phyloP scores from a whole-genome alignment of 2,329 filamentous ascomycete genomes.

The Colletotrichum siamense region DNA sequence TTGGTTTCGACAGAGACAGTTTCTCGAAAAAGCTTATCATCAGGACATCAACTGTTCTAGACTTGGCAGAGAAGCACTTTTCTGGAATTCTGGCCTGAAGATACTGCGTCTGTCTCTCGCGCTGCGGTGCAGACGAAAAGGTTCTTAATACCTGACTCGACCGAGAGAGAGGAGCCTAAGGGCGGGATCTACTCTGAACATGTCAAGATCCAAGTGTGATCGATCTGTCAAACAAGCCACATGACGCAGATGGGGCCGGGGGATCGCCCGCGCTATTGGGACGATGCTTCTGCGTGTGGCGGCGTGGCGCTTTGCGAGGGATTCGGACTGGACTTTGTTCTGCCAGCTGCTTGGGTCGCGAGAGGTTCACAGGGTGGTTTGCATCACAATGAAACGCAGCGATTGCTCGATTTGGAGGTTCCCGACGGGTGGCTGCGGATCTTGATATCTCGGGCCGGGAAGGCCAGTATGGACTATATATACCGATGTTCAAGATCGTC shows the following conservation, averaged over 20 bases:
- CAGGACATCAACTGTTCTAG: background rate
- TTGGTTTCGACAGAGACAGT: background rate
- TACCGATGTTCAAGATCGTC: background rate
- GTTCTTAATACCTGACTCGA: background rate
- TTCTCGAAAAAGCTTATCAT: background rate
- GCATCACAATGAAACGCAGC: background rate
- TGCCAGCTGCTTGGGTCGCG: background rate
- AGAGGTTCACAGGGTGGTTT: rapidly evolving
- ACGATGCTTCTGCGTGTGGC: background rate
- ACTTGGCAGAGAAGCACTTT: rapidly evolving
- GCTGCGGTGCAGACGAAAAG: background rate
- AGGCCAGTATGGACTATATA: background rate
- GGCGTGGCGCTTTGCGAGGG: background rate
- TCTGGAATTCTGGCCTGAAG: background rate
- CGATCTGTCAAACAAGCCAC: background rate
- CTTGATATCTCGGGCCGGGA: background rate
- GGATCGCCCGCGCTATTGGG: background rate
- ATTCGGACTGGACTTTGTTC: rapidly evolving
- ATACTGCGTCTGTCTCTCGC: background rate
- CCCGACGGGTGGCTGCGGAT: background rate
- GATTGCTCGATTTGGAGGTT: background rate
- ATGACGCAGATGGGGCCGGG: background rate
- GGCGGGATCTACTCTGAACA: background rate
- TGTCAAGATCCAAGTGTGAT: background rate
- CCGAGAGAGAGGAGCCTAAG: background rate